Evolutionary conservation across 2,329 filamentous ascomycete genomes (phyloP).

Genomic region (Alternaria alternata): DNA sequence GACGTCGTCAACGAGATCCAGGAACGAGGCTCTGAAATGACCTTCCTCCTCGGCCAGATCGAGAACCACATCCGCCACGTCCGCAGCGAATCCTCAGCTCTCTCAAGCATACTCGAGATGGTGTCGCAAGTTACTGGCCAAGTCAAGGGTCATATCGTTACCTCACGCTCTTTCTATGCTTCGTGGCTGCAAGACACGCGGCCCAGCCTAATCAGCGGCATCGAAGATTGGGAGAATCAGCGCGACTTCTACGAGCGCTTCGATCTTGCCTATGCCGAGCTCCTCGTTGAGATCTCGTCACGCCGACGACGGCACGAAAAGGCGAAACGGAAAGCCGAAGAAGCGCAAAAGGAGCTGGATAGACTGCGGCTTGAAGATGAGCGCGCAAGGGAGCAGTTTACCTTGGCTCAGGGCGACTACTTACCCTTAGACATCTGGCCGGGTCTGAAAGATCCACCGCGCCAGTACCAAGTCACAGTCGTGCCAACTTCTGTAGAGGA

Average conservation of each 20-base stretch:
- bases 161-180: constrained; percentile 68
- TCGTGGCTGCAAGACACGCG: constrained; percentile 77
- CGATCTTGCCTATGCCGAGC: constrained; percentile 79
- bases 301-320: constrained; percentile 76
- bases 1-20: constrained; percentile 73
- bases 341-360: constrained; percentile 79
- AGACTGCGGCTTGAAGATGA: constrained; percentile 76
- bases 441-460: constrained; percentile 55
- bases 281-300: constrained; percentile 84
- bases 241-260: constrained; percentile 89
- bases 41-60: constrained; percentile 71
- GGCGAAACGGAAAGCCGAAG: constrained; percentile 76
- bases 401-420: constrained; percentile 82
- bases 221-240: constrained; percentile 79
- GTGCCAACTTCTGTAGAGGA: constrained; percentile 24
- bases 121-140: constrained; percentile 73
- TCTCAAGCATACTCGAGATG: constrained; percentile 69
- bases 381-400: constrained; percentile 77
- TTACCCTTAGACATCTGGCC: constrained; percentile 89
- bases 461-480: constrained; percentile 45
- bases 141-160: constrained; percentile 70
- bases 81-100: constrained; percentile 63
- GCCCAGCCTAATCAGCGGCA: constrained; percentile 69
- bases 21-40: constrained; percentile 79
- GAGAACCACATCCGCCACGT: constrained; percentile 68